A percentile compares a stretch with the other conserved stretches of the same genome.
Conservation (phyloP, 2,329 filamentous ascomycete species). For the Cordyceps militaris region DNA sequence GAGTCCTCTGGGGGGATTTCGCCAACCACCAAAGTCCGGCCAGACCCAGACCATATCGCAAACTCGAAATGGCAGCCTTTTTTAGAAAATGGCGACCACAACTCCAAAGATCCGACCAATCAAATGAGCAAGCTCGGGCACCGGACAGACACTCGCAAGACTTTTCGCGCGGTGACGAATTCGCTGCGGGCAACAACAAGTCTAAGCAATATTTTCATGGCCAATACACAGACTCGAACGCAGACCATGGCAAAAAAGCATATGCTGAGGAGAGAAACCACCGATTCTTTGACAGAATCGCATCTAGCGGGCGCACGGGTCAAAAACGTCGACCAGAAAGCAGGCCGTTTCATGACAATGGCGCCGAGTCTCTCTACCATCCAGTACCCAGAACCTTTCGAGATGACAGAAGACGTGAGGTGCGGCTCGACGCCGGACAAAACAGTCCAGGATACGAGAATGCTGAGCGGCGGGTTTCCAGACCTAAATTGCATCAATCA, state of each 20-base stretch:
- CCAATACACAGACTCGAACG: neutral
- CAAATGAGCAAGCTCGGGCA: neutral
- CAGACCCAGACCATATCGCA: neutral
- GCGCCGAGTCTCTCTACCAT: neutral
- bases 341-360: neutral
- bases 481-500: neutral
- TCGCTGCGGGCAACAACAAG: neutral
- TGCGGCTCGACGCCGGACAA: neutral
- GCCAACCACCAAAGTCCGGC: conserved; percentile 3
- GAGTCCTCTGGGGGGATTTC: neutral
- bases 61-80: conserved; percentile 14
- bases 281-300: neutral
- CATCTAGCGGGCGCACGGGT: neutral
- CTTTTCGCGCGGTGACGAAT: conserved; percentile 31
- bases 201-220: neutral
- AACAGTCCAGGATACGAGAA: neutral
- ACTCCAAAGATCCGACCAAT: neutral
- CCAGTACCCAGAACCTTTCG: neutral
- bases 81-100: conserved; percentile 14
- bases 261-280: neutral
- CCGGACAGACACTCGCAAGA: neutral
- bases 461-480: neutral
- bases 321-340: neutral
- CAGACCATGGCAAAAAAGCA: neutral
- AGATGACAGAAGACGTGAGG: neutral